phyloP scores from a whole-genome alignment of 441 rosid species.

The Dalechampia spathulata region DNA sequence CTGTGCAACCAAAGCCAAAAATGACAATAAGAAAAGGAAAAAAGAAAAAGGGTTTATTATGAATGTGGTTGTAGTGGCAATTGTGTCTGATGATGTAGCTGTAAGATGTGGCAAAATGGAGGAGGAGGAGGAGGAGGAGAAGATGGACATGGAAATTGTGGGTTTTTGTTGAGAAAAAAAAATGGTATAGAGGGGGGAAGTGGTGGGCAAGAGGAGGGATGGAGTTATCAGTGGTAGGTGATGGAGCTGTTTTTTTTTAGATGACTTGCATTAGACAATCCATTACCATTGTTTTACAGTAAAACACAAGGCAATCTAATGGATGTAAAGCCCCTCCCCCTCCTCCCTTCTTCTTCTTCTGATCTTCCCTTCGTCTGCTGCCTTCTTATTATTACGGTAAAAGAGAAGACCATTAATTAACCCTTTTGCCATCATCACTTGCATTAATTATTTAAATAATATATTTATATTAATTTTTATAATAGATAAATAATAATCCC shows the following conservation, averaged over 20 bases:
- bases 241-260: constrained; percentile 23
- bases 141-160: constrained; percentile 23
- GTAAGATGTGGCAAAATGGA: constrained; percentile 3
- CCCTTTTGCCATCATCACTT: too few relatives aligned
- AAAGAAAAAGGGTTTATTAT: neutral
- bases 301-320: constrained; percentile 25
- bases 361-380: too few relatives aligned
- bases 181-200: constrained; percentile 5
- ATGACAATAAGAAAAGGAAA: constrained; percentile 21
- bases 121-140: constrained; percentile 9
- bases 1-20: constrained; percentile 32
- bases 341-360: too few relatives aligned
- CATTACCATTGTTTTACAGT: constrained; percentile 20
- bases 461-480: too few relatives aligned
- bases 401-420: too few relatives aligned
- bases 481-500: too few relatives aligned
- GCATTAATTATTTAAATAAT: too few relatives aligned
- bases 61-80: constrained; percentile 1
- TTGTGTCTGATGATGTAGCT: neutral
- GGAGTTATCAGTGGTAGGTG: constrained; percentile 65
- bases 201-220: constrained; percentile 25
- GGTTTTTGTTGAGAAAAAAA: neutral
- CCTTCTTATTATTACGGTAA: too few relatives aligned
- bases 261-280: constrained; percentile 11
- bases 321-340: too few relatives aligned